Evolutionary conservation across 1,284 basidiomycete genomes (phyloP).

Genomic region (Termitomyces sp.): DNA sequence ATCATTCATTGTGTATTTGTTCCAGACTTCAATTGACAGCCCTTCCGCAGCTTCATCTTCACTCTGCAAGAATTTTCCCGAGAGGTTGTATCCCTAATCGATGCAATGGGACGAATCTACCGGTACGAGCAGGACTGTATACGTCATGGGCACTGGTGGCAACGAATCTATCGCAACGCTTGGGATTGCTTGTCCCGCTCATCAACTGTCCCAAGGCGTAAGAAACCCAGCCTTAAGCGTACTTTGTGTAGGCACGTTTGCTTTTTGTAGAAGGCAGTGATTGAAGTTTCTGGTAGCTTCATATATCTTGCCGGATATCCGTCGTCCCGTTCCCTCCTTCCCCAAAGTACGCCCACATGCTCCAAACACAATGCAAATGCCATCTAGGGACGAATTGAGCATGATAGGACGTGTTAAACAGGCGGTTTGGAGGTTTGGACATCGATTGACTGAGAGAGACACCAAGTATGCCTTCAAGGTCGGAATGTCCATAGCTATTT

Average conservation of each 20-base stretch:
- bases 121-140: conserved; percentile 50
- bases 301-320: conserved; percentile 56
- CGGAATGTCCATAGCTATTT: conserved; percentile 73
- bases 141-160: conserved; percentile 38
- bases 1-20: conserved; percentile 26
- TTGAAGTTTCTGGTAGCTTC: conserved; percentile 39
- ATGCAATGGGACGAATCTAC: conserved; percentile 75
- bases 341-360: conserved; percentile 81
- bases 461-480: conserved; percentile 87
- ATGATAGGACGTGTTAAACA: conserved; percentile 60
- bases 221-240: conserved; percentile 16
- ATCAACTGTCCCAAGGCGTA: conserved; percentile 3
- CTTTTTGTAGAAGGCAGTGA: background rate
- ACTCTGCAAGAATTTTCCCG: conserved; percentile 87
- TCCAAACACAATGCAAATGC: conserved; percentile 81
- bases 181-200: conserved; percentile 4
- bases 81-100: conserved; percentile 76
- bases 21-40: background rate
- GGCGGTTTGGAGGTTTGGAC: conserved; percentile 72
- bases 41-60: conserved; percentile 73
- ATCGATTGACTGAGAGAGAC: conserved; percentile 68
- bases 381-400: conserved; percentile 53
- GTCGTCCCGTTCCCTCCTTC: conserved; percentile 64
- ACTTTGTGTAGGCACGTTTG: conserved; percentile 40
- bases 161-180: conserved; percentile 18